Evolutionary conservation across 257 asterid genomes (phyloP).

Genomic region (Cruciata laevipes): DNA sequence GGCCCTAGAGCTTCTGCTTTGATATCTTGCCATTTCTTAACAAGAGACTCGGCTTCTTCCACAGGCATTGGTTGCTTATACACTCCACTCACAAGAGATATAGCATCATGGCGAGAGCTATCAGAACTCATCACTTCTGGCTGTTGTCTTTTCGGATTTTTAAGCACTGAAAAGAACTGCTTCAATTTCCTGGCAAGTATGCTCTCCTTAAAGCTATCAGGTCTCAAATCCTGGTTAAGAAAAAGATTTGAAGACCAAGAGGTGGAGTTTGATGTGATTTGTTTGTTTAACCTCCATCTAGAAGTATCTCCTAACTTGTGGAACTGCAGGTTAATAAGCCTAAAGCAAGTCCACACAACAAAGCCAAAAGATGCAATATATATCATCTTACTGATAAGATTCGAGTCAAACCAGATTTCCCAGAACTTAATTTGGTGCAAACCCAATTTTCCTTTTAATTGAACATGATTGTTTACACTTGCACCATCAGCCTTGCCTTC

Average conservation of each 20-base stretch:
- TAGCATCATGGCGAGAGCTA: constrained; percentile 57
- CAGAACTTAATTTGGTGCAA: constrained; percentile 49
- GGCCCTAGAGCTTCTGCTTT: constrained; percentile 96
- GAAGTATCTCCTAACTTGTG: constrained; percentile 46
- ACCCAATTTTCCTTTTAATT: constrained; percentile 54
- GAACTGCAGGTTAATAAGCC: constrained; percentile 41
- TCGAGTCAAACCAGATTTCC: constrained; percentile 47
- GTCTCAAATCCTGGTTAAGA: constrained; percentile 29
- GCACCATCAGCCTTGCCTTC: constrained; percentile 37
- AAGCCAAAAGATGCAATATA: constrained; percentile 66
- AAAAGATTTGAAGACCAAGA: constrained; percentile 29
- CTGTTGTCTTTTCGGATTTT: constrained; percentile 26
- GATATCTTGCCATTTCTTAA: constrained; percentile 76
- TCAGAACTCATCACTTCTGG: constrained; percentile 42
- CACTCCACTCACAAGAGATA: constrained; percentile 40
- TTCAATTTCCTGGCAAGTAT: constrained; percentile 34
- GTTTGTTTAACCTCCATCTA: constrained; percentile 36
- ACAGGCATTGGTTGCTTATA: constrained; percentile 63
- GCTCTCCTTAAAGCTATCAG: constrained; percentile 27
- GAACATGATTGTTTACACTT: constrained; percentile 33
- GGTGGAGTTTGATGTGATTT: constrained; percentile 34
- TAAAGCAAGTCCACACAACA: constrained; percentile 39
- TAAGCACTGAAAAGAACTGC: constrained; percentile 46
- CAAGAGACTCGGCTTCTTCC: constrained; percentile 92
- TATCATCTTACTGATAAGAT: constrained; percentile 40